Evolutionary conservation across 2,329 filamentous ascomycete species (phyloP).

Genomic region (Penicillium rolfsii): DNA sequence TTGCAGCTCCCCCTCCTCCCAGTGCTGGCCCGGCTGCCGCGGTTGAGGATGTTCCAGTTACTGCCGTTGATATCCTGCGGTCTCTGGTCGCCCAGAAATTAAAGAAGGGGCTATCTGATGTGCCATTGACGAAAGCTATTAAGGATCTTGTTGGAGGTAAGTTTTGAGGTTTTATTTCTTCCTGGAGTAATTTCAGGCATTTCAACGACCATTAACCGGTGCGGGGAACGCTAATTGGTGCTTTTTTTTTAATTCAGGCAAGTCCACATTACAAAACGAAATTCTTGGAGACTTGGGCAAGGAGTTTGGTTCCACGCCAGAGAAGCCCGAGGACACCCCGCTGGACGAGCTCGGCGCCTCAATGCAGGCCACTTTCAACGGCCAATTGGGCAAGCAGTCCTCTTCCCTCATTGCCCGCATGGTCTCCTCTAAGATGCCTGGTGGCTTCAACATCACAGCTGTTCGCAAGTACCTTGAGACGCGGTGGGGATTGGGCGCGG

Average conservation of each 20-base stretch:
- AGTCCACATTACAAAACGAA: conserved; percentile 98
- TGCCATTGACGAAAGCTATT: conserved; percentile 94
- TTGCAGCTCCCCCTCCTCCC: conserved; percentile 61
- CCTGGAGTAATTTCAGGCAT: background rate
- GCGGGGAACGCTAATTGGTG: conserved; percentile 2
- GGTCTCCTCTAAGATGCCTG: conserved; percentile 99
- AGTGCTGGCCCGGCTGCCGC: conserved; percentile 84
- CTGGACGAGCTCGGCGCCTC: conserved; percentile 91
- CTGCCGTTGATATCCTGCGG: conserved; percentile 86
- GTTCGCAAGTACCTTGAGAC: conserved; percentile 95
- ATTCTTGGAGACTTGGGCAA: conserved; percentile 97
- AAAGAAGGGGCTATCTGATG: conserved; percentile 87
- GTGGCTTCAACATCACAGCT: conserved; percentile 97
- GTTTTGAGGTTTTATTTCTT: conserved; percentile 40
- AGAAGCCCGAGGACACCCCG: conserved; percentile 97
- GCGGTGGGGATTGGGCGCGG: conserved; percentile 83
- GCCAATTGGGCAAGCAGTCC: conserved; percentile 95
- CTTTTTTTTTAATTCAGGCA: conserved; percentile 63
- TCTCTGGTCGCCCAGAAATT: conserved; percentile 93
- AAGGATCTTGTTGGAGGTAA: conserved; percentile 96
- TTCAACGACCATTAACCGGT: background rate
- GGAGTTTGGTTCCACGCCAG: conserved; percentile 96
- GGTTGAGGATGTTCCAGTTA: conserved; percentile 82
- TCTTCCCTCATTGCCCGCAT: conserved; percentile 89
- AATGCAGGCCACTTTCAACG: conserved; percentile 99